Evolutionary conservation across 257 asterid genomes (phyloP).

Genomic region (Coffea canephora): DNA sequence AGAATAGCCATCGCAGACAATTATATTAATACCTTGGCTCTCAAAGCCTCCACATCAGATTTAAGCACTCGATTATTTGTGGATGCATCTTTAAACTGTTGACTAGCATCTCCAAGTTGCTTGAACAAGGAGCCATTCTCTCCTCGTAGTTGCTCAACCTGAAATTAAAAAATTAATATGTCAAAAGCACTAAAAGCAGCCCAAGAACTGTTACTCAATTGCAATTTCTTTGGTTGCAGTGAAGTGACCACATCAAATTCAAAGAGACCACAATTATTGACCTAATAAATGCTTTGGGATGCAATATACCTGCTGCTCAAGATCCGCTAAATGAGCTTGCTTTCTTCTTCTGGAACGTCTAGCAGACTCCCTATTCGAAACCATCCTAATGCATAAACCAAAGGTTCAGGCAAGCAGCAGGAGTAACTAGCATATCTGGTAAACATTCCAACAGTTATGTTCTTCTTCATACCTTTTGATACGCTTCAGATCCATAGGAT

Average conservation of each 20-base stretch:
- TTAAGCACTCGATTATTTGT: conserved; percentile 85
- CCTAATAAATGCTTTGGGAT: background rate
- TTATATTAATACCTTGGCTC: conserved; percentile 67
- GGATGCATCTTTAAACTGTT: conserved; percentile 66
- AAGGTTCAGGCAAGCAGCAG: conserved; percentile 2
- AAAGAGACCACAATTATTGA: background rate
- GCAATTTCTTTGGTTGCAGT: background rate
- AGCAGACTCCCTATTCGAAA: conserved; percentile 82
- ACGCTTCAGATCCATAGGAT: conserved; percentile 49
- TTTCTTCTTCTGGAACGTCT: conserved; percentile 79
- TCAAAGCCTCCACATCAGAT: conserved; percentile 86
- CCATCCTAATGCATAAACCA: conserved; percentile 51
- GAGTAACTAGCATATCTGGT: background rate
- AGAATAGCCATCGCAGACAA: background rate
- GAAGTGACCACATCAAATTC: background rate
- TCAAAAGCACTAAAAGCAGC: background rate
- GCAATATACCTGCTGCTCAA: conserved; percentile 60
- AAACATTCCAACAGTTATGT: background rate
- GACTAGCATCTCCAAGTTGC: conserved; percentile 64
- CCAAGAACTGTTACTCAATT: background rate
- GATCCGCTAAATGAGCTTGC: conserved; percentile 75
- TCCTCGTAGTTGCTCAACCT: conserved; percentile 69
- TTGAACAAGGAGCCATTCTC: conserved; percentile 60
- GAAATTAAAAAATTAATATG: background rate
- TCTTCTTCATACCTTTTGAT: conserved; percentile 43